A percentile compares a stretch with the other conserved stretches of the same genome.
These are phyloP conservation scores for Hyaloscypha bicolor DNA, from an alignment of 495 filamentous ascomycete genomes.

Conservation along the genomic window DNA sequence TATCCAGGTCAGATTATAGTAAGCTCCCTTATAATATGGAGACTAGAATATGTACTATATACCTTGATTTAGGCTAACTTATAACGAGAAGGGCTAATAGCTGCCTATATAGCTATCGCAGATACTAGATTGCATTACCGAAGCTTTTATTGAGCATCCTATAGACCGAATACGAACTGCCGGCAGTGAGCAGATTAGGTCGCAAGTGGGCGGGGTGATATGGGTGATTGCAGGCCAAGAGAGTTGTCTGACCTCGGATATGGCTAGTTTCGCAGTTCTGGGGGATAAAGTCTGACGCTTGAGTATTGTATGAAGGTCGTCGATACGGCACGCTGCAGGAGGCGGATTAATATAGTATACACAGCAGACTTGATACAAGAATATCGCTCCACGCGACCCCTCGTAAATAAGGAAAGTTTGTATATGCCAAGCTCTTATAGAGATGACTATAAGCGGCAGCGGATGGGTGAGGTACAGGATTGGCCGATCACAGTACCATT, in stretches of 20 bases:
- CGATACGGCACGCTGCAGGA: neutral
- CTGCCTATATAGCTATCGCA: neutral
- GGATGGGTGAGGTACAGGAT: neutral
- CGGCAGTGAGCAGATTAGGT: neutral
- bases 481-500: neutral
- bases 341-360: too few relatives aligned
- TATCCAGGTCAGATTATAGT: neutral
- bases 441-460: neutral
- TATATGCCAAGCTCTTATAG: neutral
- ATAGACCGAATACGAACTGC: neutral
- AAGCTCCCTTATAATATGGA: neutral
- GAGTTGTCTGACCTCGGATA: neutral
- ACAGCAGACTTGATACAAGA: neutral
- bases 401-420: neutral
- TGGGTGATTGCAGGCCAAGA: neutral
- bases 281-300: neutral
- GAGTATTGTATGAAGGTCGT: too few relatives aligned
- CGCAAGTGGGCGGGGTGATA: neutral
- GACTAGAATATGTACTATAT: neutral
- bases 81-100: neutral
- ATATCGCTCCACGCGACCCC: neutral
- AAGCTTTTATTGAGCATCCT: neutral
- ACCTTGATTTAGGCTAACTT: conserved; percentile 1
- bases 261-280: neutral
- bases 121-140: neutral